Evolutionary conservation across 108 stramenopile species (phyloP), one percentile per base, ranked within the genome.

Genomic region (Cyclotella baltica): DNA sequence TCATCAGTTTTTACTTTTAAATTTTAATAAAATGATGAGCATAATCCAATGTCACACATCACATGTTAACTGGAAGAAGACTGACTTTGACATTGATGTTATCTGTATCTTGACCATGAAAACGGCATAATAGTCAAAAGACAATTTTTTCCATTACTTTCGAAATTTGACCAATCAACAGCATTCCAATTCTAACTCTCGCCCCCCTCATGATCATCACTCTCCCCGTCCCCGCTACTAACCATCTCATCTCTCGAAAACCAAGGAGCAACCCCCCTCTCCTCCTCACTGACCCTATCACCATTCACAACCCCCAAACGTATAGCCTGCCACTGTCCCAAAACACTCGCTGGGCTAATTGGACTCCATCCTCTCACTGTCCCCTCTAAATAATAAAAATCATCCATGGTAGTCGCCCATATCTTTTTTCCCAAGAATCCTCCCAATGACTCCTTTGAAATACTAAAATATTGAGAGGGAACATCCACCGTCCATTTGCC

Each of bases 301-400:
- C 78, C 78, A 64, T 81, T 63, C 37, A 73, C 38, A 47, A 70
- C 73, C 57, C 94, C 94, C 50, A 96, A 66, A 30, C 95, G 64
- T 28, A 81, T 89, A 18, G 82, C 91, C 75, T 96, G 95, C 92
- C 92, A 96, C 76, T 92, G 91, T 25, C 92, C 95, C 22, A 84
- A 27, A 9, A 96, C 90, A 50, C 83, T 75, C 33, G 92, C 92
- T 0, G 91, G 85, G 29, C 80, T 74, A 22, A 88, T 74, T 47
- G 89, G 93, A 67, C 81, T 88, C 95, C 95, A 96, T 30, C 92
- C 92, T 56, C 92, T 80, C 23, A 93, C 90, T 13, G 90, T 89
- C 37, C 95, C 95, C 67, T 88, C 80, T 70, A 90, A 50, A 78
- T 67, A 96, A 70, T 96, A 92, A 72, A 88, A 93, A 62, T 93